A percentile compares a stretch with the other conserved stretches of the same genome.
Evolutionary conservation across 331 rosid species (phyloP).

Genomic region (Saraca asoca): DNA sequence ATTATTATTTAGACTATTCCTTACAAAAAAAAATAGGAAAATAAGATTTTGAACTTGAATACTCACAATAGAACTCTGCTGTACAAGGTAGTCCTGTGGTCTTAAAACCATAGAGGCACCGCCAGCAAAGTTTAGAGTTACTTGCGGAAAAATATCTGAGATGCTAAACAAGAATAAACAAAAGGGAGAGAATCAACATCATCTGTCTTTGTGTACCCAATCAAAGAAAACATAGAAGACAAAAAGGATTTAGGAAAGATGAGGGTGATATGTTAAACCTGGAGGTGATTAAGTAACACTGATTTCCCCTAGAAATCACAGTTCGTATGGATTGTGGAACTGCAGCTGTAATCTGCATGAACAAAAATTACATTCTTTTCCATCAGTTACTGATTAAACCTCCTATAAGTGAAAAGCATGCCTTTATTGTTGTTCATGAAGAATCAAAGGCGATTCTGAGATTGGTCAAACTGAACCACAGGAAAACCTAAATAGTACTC

Average conservation of each 20-base stretch:
- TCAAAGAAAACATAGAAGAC: conserved; percentile 12
- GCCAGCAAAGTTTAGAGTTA: conserved; percentile 82
- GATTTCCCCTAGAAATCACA: conserved; percentile 64
- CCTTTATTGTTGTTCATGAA: conserved; percentile 8
- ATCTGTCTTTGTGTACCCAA: conserved; percentile 7
- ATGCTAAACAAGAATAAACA: conserved; percentile 53
- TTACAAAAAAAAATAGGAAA: conserved; percentile 7
- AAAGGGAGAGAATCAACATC: conserved; percentile 29
- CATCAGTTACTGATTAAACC: conserved; percentile 16
- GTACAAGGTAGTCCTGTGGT: conserved; percentile 91
- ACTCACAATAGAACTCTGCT: conserved; percentile 81
- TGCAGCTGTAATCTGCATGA: conserved; percentile 57
- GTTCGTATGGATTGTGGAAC: conserved; percentile 68
- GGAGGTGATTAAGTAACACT: conserved; percentile 66
- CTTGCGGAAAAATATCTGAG: conserved; percentile 80
- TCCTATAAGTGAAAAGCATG: conserved; percentile 27
- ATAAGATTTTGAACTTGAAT: conserved; percentile 25
- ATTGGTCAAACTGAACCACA: conserved; percentile 20
- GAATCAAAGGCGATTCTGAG: conserved; percentile 24
- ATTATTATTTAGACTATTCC: conserved; percentile 18
- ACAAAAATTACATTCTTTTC: conserved; percentile 2
- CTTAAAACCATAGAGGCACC: conserved; percentile 73
- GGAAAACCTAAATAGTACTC: conserved; percentile 46
- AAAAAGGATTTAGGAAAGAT: conserved; percentile 6
- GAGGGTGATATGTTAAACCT: conserved; percentile 45